Evolutionary conservation across 345 rosid species (phyloP).

Genomic region (Dimocarpus longan): DNA sequence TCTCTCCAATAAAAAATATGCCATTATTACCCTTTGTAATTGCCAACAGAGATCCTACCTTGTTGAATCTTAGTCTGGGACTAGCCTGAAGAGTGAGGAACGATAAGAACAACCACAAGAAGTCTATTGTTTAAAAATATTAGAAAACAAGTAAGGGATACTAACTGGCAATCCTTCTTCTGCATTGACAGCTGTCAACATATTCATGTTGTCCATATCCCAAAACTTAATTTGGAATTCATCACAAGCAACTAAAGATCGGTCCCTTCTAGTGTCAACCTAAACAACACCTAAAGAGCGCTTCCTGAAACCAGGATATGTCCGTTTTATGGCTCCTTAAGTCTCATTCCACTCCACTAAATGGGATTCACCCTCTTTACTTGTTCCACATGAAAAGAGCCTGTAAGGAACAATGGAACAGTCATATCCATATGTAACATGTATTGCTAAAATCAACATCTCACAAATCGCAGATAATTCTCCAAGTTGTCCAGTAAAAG

Average conservation of each 20-base stretch:
- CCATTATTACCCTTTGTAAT: slow-evolving; percentile 53
- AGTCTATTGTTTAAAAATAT: not conserved
- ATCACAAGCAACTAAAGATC: no score
- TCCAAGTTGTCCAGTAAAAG: not conserved
- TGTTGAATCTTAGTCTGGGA: slow-evolving; percentile 50
- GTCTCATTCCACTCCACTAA: slow-evolving; percentile 77
- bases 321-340: slow-evolving; percentile 59
- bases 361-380: slow-evolving; percentile 67
- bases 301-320: slow-evolving; percentile 61
- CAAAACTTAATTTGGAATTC: no score
- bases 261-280: no score
- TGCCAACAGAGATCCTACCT: slow-evolving; percentile 26
- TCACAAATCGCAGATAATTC: not conserved
- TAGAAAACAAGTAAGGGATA: slow-evolving; percentile 1
- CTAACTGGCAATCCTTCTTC: slow-evolving; percentile 68
- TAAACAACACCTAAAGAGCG: slow-evolving; percentile 44
- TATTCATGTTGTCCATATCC: slow-evolving; percentile 11
- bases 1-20: slow-evolving; percentile 12
- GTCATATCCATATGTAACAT: not conserved
- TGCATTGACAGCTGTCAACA: slow-evolving; percentile 52
- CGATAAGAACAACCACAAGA: not conserved
- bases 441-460: not conserved
- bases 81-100: slow-evolving; percentile 44
- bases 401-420: slow-evolving; percentile 30
- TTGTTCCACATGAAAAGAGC: slow-evolving; percentile 18